Base-by-base conservation (phyloP, 1,139 yeast genomes). In the Kodamaea derodonti region DNA sequence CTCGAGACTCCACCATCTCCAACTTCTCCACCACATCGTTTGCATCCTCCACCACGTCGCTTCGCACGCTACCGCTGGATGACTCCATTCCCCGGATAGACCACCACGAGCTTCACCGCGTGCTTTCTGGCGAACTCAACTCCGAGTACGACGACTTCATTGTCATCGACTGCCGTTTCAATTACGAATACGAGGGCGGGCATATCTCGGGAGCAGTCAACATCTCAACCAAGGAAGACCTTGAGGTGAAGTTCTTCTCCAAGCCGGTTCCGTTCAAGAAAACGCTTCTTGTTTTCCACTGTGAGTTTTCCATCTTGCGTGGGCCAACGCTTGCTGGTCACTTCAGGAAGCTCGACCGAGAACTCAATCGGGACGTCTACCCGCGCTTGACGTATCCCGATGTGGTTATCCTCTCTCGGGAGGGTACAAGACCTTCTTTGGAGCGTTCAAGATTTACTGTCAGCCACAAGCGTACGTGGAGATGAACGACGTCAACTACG, bases 281-380 rank as follows among this genome's bases (percentile, higher is more conserved):
- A 32, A 58, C 62, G 14, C 60, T 92, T 37, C 59, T 90, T 14
- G 71, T 94, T 11, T 90, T 92, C 63, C 97, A 92, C 59, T 92
- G 98, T 61, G 98, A 92, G 58, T 90, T 87, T 55, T 83, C 95
- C 33, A 78, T 95, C 2, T 87, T 84, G 55, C 72, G 98, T 40
- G 96, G 97, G 9, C 98, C 98, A 3, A 69, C 84, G 33, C 79
- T 92, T 84, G 97, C 97, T 1, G 69, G 81, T 38, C 90, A 87
- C 55, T 69, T 92, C 39, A 70, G 98, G 44, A 82, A 82, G 45
- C 74, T 85, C 46, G 98, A 92, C 61, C 74, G 98, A 40, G 74
- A 73, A 31, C 49, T 78, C 34, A 88, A 90, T 55, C 72, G 78
- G 43, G 79, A 80, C 37, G 67, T 74, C 43, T 94, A 92, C 58